Conservation (phyloP, 2,329 filamentous ascomycete genomes). For the Hawksworthiomyces lignivorus region DNA sequence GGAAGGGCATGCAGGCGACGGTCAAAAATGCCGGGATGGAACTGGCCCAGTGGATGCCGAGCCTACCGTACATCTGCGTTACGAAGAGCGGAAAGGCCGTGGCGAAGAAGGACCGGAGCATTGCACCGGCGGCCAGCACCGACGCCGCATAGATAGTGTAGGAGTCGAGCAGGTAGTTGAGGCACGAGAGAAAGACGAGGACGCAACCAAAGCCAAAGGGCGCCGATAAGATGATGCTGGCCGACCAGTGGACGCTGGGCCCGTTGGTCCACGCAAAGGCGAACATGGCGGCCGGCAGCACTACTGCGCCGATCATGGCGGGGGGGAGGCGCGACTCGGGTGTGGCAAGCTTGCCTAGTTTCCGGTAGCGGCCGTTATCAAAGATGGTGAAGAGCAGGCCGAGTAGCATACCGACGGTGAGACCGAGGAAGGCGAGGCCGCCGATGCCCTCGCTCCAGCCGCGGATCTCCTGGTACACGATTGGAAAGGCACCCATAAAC, state of each 20-base stretch:
- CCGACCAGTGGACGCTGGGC: conserved; percentile 25
- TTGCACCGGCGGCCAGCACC: conserved; percentile 62
- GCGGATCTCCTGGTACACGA: conserved; percentile 54
- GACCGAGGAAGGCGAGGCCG: conserved; percentile 60
- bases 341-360: conserved; percentile 41
- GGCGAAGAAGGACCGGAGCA: conserved; percentile 64
- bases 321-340: conserved; percentile 58
- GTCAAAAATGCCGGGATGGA: conserved; percentile 67
- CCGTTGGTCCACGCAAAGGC: conserved; percentile 61
- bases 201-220: conserved; percentile 40
- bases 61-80: conserved; percentile 41
- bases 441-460: conserved; percentile 53
- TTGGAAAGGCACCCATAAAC: conserved; percentile 52
- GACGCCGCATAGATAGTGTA: conserved; percentile 65
- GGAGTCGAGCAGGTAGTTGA: conserved; percentile 62
- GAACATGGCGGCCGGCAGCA: conserved; percentile 57
- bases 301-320: conserved; percentile 52
- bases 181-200: conserved; percentile 54
- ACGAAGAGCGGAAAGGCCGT: conserved; percentile 68
- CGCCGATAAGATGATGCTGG: conserved; percentile 25
- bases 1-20: conserved; percentile 63
- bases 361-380: conserved; percentile 28
- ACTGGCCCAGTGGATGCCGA: conserved; percentile 69
- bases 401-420: conserved; percentile 56
- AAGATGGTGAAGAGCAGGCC: conserved; percentile 18